phyloP scores from a whole-genome alignment of 805 yeast species.

The Lachancea fermentati region DNA sequence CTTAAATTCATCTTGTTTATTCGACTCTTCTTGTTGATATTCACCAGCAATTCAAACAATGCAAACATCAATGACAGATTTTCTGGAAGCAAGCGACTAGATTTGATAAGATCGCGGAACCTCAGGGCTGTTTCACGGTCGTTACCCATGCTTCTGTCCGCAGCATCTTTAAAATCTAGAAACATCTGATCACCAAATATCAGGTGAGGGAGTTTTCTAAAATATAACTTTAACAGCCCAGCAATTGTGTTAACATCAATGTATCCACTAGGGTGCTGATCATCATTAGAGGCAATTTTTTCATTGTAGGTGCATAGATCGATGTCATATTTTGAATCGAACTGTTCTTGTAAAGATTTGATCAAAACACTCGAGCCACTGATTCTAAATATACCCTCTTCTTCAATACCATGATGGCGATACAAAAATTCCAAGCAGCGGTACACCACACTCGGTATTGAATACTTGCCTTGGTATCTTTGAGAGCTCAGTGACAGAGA shows the following conservation, averaged over 20 bases:
- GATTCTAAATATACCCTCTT: slow-evolving; percentile 86
- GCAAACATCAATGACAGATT: slow-evolving; percentile 57
- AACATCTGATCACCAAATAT: slow-evolving; percentile 54
- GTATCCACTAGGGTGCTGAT: slow-evolving; percentile 14
- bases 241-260: slow-evolving; percentile 80
- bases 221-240: slow-evolving; percentile 74
- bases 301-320: slow-evolving; percentile 45
- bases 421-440: slow-evolving; percentile 68
- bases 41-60: slow-evolving; percentile 60
- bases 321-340: slow-evolving; percentile 62
- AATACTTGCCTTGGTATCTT: slow-evolving; percentile 31
- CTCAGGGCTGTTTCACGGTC: slow-evolving; percentile 26
- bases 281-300: slow-evolving; percentile 16
- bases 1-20: slow-evolving; percentile 78
- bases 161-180: slow-evolving; percentile 35
- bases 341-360: slow-evolving; percentile 58
- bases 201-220: slow-evolving; percentile 68
- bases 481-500: slow-evolving; percentile 50
- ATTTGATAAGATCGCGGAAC: slow-evolving; percentile 32
- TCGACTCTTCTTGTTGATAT: slow-evolving; percentile 54
- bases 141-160: slow-evolving; percentile 30
- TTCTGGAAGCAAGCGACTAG: slow-evolving; percentile 40
- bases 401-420: slow-evolving; percentile 64
- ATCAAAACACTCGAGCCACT: slow-evolving; percentile 84
- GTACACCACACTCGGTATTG: slow-evolving; percentile 66